Evolutionary conservation across 106 monocot genomes (phyloP).

Genomic region (Apostasia shenzhenica): DNA sequence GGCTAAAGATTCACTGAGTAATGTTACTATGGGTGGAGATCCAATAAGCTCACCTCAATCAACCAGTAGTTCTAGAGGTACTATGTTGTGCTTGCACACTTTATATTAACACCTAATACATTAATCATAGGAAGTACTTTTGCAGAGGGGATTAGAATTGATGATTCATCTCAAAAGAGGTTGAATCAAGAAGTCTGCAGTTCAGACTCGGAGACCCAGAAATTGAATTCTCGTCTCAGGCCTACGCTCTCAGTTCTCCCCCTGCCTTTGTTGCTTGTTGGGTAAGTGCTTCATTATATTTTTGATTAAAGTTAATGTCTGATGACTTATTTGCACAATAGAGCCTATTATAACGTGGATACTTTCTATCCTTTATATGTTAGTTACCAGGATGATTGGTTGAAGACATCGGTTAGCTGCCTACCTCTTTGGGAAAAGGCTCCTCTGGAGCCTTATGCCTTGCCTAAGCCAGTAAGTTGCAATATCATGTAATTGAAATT

Average conservation of each 20-base stretch:
- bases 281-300: slow-evolving; percentile 33
- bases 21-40: slow-evolving; percentile 45
- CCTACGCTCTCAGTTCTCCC: slow-evolving; percentile 63
- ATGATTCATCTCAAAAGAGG: slow-evolving; percentile 61
- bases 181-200: slow-evolving; percentile 40
- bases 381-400: slow-evolving; percentile 99
- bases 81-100: neutral
- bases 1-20: slow-evolving; percentile 56
- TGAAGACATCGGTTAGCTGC: slow-evolving; percentile 66
- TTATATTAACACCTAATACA: neutral
- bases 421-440: slow-evolving; percentile 85
- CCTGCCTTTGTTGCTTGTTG: slow-evolving; percentile 79
- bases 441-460: slow-evolving; percentile 96
- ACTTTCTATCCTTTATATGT: slow-evolving; percentile 1
- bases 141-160: slow-evolving; percentile 56
- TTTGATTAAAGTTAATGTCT: neutral
- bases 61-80: slow-evolving; percentile 55
- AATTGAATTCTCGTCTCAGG: slow-evolving; percentile 24
- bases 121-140: neutral
- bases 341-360: neutral
- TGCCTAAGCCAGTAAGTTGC: slow-evolving; percentile 67
- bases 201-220: slow-evolving; percentile 53
- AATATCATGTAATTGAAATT: neutral
- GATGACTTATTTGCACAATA: slow-evolving; percentile 4
- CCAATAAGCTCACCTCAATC: slow-evolving; percentile 67